Percentiles rank a stretch among this genome's conserved stretches.
phyloP scores from a whole-genome alignment of 306 rosid species.

The Begonia masoniana region DNA sequence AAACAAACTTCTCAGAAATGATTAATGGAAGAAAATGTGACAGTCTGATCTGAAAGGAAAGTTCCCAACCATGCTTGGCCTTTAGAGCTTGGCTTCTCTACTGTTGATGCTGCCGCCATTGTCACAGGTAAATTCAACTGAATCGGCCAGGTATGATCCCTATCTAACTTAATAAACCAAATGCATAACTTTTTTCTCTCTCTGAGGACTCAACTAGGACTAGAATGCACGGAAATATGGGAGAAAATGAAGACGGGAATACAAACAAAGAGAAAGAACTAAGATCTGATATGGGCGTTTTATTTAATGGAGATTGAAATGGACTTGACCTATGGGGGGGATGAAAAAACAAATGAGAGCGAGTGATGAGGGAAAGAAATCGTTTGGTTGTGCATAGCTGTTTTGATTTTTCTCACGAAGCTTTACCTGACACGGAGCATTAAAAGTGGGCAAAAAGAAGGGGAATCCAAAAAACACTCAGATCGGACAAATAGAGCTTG shows the following conservation, averaged over 20 bases:
- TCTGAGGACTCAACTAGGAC: neutral
- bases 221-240: slow-evolving; percentile 6
- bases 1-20: neutral
- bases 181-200: slow-evolving; percentile 15
- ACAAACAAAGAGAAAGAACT: slow-evolving; percentile 14
- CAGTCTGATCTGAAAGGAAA: slow-evolving; percentile 3
- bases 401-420: slow-evolving; percentile 19
- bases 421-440: slow-evolving; percentile 18
- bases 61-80: slow-evolving; percentile 85
- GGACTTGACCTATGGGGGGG: slow-evolving; percentile 5
- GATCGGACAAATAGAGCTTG: slow-evolving; percentile 62
- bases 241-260: neutral
- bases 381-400: slow-evolving; percentile 31
- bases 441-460: slow-evolving; percentile 12
- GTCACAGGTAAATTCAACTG: slow-evolving; percentile 11
- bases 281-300: slow-evolving; percentile 3
- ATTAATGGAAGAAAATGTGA: neutral
- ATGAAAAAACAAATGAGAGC: slow-evolving; percentile 11
- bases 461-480: slow-evolving; percentile 55
- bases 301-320: slow-evolving; percentile 3
- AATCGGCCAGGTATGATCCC: neutral
- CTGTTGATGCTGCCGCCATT: slow-evolving; percentile 31
- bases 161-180: slow-evolving; percentile 10
- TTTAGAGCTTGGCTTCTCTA: slow-evolving; percentile 52
- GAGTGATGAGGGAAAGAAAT: slow-evolving; percentile 15